Conservation (phyloP, 2,329 filamentous ascomycete genomes). For the Blastomyces percursus region DNA sequence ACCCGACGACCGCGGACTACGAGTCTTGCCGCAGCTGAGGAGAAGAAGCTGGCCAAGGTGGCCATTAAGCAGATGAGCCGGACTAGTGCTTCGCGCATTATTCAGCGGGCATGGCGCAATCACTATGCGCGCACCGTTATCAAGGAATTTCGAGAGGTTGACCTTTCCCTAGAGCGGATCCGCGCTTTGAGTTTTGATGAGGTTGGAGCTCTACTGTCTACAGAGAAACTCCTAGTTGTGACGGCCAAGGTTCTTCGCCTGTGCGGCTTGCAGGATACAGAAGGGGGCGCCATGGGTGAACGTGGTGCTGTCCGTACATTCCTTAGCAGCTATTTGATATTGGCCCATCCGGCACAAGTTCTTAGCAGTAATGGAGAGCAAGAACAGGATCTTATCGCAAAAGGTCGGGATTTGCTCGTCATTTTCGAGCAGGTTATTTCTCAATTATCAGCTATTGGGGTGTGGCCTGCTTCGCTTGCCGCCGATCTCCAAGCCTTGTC, state of each 20-base stretch:
- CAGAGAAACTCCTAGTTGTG: conserved; percentile 41
- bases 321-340: conserved; percentile 52
- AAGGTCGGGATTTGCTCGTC: conserved; percentile 48
- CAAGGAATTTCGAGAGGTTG: conserved; percentile 40
- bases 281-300: conserved; percentile 37
- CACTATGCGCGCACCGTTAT: conserved; percentile 40
- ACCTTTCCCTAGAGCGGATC: conserved; percentile 44
- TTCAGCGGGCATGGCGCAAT: conserved; percentile 49
- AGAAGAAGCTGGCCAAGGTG: conserved; percentile 30
- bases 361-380: conserved; percentile 51
- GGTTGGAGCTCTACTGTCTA: conserved; percentile 45
- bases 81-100: conserved; percentile 44
- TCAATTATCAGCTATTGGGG: conserved; percentile 37
- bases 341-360: conserved; percentile 50
- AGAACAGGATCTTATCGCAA: conserved; percentile 50
- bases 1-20: conserved; percentile 42
- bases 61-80: conserved; percentile 35
- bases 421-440: conserved; percentile 45
- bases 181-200: conserved; percentile 48
- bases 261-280: conserved; percentile 44
- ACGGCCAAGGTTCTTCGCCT: conserved; percentile 47
- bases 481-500: conserved; percentile 40
- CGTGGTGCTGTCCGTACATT: conserved; percentile 49
- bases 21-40: conserved; percentile 38
- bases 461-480: conserved; percentile 33